Conservation (phyloP, 257 asterid genomes). For the Rehmannia glutinosa region DNA sequence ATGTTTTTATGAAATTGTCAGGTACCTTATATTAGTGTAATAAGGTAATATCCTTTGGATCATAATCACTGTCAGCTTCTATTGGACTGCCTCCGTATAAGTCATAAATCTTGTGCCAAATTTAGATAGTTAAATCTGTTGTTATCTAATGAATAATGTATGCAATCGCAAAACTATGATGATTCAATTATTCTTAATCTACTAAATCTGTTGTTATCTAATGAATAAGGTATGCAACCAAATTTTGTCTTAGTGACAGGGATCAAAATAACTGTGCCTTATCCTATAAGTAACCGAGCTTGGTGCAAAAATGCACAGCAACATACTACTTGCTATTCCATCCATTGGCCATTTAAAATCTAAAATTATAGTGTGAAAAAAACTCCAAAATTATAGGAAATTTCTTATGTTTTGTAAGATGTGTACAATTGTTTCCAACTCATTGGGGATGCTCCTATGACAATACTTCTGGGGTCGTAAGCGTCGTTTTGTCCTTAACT, state of each 20-base stretch:
- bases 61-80: background rate
- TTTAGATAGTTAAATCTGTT: background rate
- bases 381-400: background rate
- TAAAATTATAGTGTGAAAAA: no score
- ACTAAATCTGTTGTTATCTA: background rate
- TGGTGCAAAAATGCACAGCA: background rate
- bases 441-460: background rate
- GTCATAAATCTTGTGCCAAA: background rate
- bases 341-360: background rate
- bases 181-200: background rate
- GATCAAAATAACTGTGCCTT: background rate
- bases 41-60: background rate
- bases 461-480: background rate
- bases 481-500: conserved; percentile 5
- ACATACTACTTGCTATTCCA: background rate
- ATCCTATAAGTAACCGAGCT: background rate
- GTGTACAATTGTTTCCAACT: background rate
- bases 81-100: background rate
- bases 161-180: background rate
- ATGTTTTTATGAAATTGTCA: no score
- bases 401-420: background rate
- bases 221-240: conserved; percentile 2
- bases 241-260: background rate
- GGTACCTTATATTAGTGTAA: background rate
- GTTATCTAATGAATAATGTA: background rate